These are phyloP conservation scores for Blastobotrys indianensis DNA, from an alignment of 1,139 yeast genomes.

Conservation along the genomic window DNA sequence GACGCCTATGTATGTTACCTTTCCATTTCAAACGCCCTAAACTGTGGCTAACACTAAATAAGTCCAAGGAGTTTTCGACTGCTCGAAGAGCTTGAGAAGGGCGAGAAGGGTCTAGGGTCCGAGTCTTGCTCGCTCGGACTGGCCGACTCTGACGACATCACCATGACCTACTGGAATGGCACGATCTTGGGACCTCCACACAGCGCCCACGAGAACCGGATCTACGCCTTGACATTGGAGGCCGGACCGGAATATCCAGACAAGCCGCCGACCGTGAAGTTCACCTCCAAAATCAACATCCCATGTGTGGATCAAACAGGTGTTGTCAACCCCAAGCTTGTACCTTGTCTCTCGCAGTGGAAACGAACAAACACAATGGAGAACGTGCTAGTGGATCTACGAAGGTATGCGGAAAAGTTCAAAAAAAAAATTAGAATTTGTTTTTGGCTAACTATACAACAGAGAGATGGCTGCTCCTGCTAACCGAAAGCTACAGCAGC, in stretches of 20 bases:
- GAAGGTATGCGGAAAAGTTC: conserved; percentile 33
- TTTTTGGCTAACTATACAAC: conserved; percentile 3
- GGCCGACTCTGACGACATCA: conserved; percentile 79
- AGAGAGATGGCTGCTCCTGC: conserved; percentile 75
- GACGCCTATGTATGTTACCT: too few species aligned
- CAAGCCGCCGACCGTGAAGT: conserved; percentile 73
- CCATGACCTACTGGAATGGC: conserved; percentile 94
- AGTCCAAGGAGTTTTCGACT: conserved; percentile 93
- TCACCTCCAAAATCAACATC: conserved; percentile 76
- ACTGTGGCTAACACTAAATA: conserved; percentile 18
- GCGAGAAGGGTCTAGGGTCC: conserved; percentile 96
- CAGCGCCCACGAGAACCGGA: conserved; percentile 86
- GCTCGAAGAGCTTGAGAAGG: conserved; percentile 92
- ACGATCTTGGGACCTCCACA: conserved; percentile 97
- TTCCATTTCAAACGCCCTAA: too few species aligned
- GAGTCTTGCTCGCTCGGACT: conserved; percentile 94
- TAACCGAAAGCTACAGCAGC: conserved; percentile 84
- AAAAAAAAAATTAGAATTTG: not conserved
- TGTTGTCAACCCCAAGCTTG: conserved; percentile 45
- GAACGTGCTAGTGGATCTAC: conserved; percentile 75
- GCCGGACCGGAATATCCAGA: conserved; percentile 89
- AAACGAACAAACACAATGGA: conserved; percentile 87
- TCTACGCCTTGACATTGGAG: conserved; percentile 71
- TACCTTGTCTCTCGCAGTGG: conserved; percentile 78
- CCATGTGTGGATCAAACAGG: conserved; percentile 66